Base-by-base conservation (phyloP, 2,329 filamentous ascomycete species). In the Pseudogymnoascus sp. region DNA sequence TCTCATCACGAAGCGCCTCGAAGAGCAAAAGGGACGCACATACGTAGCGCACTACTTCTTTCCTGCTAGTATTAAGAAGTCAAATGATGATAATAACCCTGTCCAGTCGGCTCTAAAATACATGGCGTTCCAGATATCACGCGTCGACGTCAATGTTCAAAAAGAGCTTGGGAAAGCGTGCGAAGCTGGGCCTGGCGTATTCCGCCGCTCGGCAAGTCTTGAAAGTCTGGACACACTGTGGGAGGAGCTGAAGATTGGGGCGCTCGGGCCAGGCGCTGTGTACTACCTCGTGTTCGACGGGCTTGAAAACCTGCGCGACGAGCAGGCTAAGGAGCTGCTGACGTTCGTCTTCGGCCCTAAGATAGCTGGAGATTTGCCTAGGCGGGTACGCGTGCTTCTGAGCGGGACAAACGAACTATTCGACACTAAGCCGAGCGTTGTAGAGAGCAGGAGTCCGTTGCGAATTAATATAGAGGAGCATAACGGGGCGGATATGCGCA, bases 31-130 rank as follows among this genome's bases (percentile, higher is more conserved):
- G 50, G 68, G 62, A 4, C 68, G 67, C n/a, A 69, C 62, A 2
- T 71, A 67, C 16, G 67, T 68, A 2, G 70, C 69, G 1, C 69
- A 72, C 28, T 71, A 69, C 62, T 72, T 71, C 63, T 71, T 70
- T 33, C 65, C 66, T 8, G 35, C 68, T 8, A 68, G 63, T 31
- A 66, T 53, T 18, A 69, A 67, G 38, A 70, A 68, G 25, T 65
- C 62, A 1, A 66, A 70, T 14, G 68, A 68, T 1, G 62, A 68
- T 11, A 69, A 70, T 33, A 64, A 63, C 21, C 63, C 67, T 0
- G 64, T 69, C 23, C 70, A 68, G 11, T 63, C 63, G 6, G 68
- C 67, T 6, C 42, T 72, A 10, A 67, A 68, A 31, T 69, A 71
- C 47, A 71, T 72, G 67, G 70, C 70, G 1, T 71, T 71, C 53